Evolutionary conservation across 257 asterid species (phyloP).

Genomic region (Gentiana macrophylla): DNA sequence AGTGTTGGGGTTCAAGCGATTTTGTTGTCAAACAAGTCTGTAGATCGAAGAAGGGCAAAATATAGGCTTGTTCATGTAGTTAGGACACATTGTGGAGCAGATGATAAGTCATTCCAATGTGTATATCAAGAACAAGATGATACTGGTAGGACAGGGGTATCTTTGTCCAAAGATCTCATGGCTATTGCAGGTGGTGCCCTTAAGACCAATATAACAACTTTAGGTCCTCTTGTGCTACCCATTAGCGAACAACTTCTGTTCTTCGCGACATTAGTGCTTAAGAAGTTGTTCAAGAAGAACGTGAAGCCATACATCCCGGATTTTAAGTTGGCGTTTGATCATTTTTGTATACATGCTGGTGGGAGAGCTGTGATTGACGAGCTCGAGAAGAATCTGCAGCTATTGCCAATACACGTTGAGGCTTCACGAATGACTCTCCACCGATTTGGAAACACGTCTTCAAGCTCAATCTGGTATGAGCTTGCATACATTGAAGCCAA

Average conservation of each 20-base stretch:
- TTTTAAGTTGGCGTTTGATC: conserved; percentile 74
- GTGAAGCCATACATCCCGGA: conserved; percentile 68
- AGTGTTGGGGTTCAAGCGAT: conserved; percentile 62
- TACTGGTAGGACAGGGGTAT: conserved; percentile 52
- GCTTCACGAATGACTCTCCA: conserved; percentile 84
- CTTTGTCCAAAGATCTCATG: conserved; percentile 72
- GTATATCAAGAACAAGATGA: conserved; percentile 63
- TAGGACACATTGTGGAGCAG: conserved; percentile 68
- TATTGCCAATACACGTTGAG: conserved; percentile 52
- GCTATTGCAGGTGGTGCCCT: conserved; percentile 77
- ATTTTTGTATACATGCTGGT: conserved; percentile 79
- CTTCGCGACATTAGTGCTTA: conserved; percentile 43
- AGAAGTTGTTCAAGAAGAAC: conserved; percentile 45
- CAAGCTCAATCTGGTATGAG: conserved; percentile 83
- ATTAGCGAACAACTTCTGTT: conserved; percentile 71
- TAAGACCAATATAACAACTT: conserved; percentile 59
- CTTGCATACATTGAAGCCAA: conserved; percentile 68
- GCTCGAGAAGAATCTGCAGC: conserved; percentile 69
- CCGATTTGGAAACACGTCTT: conserved; percentile 72
- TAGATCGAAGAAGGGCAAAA: conserved; percentile 45
- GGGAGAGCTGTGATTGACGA: conserved; percentile 84
- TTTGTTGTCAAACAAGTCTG: conserved; percentile 46
- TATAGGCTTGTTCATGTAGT: conserved; percentile 72
- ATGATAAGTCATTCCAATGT: conserved; percentile 61
- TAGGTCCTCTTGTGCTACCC: conserved; percentile 72